Base-by-base conservation (phyloP, 495 filamentous ascomycete genomes). In the Lasiosphaeriaceae sp. region DNA sequence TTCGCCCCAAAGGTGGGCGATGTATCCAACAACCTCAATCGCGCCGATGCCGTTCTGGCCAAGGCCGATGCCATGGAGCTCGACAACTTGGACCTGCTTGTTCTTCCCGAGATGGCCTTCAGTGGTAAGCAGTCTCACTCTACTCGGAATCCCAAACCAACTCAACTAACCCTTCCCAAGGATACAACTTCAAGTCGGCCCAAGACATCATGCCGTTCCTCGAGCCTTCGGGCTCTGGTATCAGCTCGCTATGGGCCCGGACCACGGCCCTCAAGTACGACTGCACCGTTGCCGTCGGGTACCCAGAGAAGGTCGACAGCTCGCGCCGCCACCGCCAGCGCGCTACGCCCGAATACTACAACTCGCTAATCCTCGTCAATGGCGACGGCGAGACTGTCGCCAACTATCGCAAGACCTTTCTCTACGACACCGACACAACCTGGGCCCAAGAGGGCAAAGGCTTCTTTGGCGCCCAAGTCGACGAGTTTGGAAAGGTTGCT, bases 351-450 rank as follows among this genome's bases (percentile, higher is more conserved):
- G 77, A 77, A 50, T 77, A 83, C 61, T 97, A 95, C 74, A 98
- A 97, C 74, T 88, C 90, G 8, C 83, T 88, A 22, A 81, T 97
- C 45, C 80, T 91, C 12, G 85, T 97, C n/a, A 83, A 86, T 56
- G 77, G 83, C 11, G 68, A 77, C 1, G 94, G 95, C 14, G 75
- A 86, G 46, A 82, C 87, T 0, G 66, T 96, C 34, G 81, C 80
- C 39, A 88, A 96, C 73, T 96, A 96, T 70, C 86, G 94, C 61
- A 98, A 98, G 69, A 78, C 77, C 21, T 92, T 92, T 61, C 80
- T 98, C 54, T 97, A 93, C 70, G 89, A 89, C 72, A 94, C 90
- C 1, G 93, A 97, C 65, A 90, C 91, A 65, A 89, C 85, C 0
- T 98, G 94, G 94, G 91, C 93, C 1, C 68, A 79, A 2, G 92